These are phyloP conservation scores for Scedosporium apiospermum DNA, from an alignment of 2,329 filamentous ascomycete genomes.

Conservation along the genomic window DNA sequence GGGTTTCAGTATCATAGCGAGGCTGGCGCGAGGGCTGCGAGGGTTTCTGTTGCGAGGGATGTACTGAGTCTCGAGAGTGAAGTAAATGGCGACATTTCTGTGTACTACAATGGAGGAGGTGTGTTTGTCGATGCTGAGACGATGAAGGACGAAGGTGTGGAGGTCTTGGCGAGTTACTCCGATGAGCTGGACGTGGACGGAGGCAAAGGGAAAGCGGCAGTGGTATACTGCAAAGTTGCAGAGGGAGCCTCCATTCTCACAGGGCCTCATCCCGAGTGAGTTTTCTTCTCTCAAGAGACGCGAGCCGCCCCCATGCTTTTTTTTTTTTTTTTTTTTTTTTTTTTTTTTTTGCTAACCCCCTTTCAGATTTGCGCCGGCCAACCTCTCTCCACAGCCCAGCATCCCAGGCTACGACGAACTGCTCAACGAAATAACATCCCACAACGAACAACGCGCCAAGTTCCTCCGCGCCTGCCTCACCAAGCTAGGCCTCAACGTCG, in stretches of 20 bases:
- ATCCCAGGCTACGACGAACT: slow-evolving; percentile 62
- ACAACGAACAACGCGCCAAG: slow-evolving; percentile 58
- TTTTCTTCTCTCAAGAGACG: neutral
- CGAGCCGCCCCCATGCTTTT: neutral
- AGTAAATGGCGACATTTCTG: slow-evolving; percentile 54
- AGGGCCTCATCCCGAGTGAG: slow-evolving; percentile 83
- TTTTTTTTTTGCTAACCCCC: slow-evolving; percentile 9
- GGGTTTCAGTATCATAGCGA: slow-evolving; percentile 91
- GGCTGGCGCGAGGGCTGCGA: slow-evolving; percentile 64
- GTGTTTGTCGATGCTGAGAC: slow-evolving; percentile 75
- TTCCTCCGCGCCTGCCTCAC: slow-evolving; percentile 73
- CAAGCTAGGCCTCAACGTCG: slow-evolving; percentile 76
- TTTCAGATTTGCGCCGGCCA: slow-evolving; percentile 68
- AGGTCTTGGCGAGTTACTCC: slow-evolving; percentile 73
- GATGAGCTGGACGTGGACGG: slow-evolving; percentile 68
- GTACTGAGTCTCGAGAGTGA: slow-evolving; percentile 39
- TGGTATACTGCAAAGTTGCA: slow-evolving; percentile 76
- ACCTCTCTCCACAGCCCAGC: slow-evolving; percentile 59
- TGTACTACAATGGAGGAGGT: slow-evolving; percentile 92
- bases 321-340: too few species aligned
- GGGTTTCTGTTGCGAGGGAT: slow-evolving; percentile 54
- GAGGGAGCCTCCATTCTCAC: slow-evolving; percentile 72
- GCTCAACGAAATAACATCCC: slow-evolving; percentile 55
- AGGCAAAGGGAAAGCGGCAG: slow-evolving; percentile 63
- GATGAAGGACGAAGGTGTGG: slow-evolving; percentile 53